Evolutionary conservation across 164 flowering plant species (phyloP).

Genomic region (Vitis rotundifolia): DNA sequence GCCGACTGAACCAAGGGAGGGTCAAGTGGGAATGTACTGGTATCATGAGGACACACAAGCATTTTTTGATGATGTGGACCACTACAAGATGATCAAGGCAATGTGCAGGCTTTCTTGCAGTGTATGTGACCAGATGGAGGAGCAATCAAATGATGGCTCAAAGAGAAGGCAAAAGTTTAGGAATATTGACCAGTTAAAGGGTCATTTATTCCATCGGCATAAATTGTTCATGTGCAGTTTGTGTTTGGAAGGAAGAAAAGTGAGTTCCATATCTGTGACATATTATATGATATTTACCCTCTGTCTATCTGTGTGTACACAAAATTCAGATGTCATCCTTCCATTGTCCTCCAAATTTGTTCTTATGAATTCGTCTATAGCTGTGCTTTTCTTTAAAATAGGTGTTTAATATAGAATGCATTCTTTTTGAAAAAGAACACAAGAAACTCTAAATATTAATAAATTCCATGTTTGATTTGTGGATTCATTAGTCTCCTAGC

Average conservation of each 20-base stretch:
- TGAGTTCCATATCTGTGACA: constrained; percentile 13
- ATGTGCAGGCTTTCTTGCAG: constrained; percentile 95
- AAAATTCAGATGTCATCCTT: too few relatives aligned
- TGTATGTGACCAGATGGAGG: constrained; percentile 72
- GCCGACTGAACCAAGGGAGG: constrained; percentile 67
- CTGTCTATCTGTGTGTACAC: too few relatives aligned
- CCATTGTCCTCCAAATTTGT: too few relatives aligned
- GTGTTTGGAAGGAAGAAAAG: constrained; percentile 97
- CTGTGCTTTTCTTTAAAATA: too few relatives aligned
- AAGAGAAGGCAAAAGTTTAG: constrained; percentile 56
- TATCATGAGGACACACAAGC: constrained; percentile 88
- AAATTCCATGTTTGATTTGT: too few relatives aligned
- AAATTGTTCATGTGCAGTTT: constrained; percentile 76
- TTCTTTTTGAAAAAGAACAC: too few relatives aligned
- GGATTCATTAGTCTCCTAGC: too few relatives aligned
- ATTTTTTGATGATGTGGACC: constrained; percentile 84
- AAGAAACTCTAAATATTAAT: too few relatives aligned
- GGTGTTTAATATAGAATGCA: too few relatives aligned
- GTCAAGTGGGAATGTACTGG: constrained; percentile 73
- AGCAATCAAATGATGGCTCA: constrained; percentile 44
- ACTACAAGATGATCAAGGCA: constrained; percentile 89
- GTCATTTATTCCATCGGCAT: constrained; percentile 78
- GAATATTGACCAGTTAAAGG: constrained; percentile 79
- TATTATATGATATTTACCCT: neutral
- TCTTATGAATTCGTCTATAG: too few relatives aligned